A percentile compares a stretch with the other conserved stretches of the same genome.
Conservation (phyloP, 306 rosid genomes). For the Ceratonia siliqua region DNA sequence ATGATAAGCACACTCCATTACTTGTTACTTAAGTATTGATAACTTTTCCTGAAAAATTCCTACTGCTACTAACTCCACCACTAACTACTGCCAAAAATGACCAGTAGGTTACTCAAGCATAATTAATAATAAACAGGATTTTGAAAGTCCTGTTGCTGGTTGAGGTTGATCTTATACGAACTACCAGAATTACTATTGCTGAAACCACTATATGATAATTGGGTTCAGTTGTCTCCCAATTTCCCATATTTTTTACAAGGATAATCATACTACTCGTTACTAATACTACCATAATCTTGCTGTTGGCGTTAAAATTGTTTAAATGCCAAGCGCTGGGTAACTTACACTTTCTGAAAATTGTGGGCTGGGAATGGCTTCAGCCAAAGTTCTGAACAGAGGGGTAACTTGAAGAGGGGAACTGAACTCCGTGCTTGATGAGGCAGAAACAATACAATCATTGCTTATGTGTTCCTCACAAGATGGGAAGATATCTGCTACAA, state of each 20-base stretch:
- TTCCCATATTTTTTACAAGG: constrained; percentile 1
- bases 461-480: constrained; percentile 48
- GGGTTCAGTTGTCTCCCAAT: constrained; percentile 1
- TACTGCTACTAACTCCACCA: neutral
- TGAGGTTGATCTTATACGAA: neutral
- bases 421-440: constrained; percentile 57
- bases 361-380: constrained; percentile 89
- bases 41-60: neutral
- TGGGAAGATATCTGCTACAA: constrained; percentile 46
- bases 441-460: constrained; percentile 45
- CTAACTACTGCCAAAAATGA: neutral
- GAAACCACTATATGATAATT: neutral
- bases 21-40: neutral
- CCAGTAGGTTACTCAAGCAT: neutral
- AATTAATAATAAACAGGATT: neutral
- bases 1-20: neutral
- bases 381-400: constrained; percentile 80
- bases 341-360: constrained; percentile 95
- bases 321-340: constrained; percentile 18
- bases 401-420: constrained; percentile 76
- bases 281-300: neutral
- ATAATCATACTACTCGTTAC: neutral
- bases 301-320: constrained; percentile 3
- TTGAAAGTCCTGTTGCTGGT: constrained; percentile 12
- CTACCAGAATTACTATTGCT: constrained; percentile 18